These are phyloP conservation scores for Neoboletus magnificus DNA, from an alignment of 768 basidiomycete species.

Conservation along the genomic window DNA sequence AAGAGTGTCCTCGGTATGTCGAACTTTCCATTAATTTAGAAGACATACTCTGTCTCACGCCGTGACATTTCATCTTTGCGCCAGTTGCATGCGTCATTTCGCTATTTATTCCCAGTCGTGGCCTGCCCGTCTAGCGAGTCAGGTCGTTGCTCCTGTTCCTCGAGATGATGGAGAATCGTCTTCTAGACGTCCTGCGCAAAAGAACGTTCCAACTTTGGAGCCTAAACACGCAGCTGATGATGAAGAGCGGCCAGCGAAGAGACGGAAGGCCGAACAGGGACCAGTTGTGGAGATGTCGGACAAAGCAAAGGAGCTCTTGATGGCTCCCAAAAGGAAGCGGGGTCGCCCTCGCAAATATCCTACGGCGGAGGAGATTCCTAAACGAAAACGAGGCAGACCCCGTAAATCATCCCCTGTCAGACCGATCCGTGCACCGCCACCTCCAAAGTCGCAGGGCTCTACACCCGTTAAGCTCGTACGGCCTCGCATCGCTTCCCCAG, in stretches of 20 bases:
- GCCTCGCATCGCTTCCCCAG: slow-evolving; percentile 15
- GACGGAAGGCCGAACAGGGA: slow-evolving; percentile 43
- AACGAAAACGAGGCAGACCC: slow-evolving; percentile 36
- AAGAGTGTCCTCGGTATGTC: slow-evolving; percentile 71
- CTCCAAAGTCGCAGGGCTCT: slow-evolving; percentile 4
- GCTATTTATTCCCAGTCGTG: slow-evolving; percentile 72
- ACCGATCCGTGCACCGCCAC: slow-evolving; percentile 8
- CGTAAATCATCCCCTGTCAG: slow-evolving; percentile 28
- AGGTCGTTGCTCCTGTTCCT: slow-evolving; percentile 44
- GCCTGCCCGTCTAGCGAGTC: slow-evolving; percentile 57
- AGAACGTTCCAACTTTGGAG: slow-evolving; percentile 49
- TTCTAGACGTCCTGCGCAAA: slow-evolving; percentile 49
- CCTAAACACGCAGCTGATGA: slow-evolving; percentile 50
- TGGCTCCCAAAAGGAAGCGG: slow-evolving; percentile 31
- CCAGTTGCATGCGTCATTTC: slow-evolving; percentile 74
- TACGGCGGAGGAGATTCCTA: slow-evolving; percentile 28
- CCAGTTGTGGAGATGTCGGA: slow-evolving; percentile 31
- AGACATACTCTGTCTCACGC: slow-evolving; percentile 10
- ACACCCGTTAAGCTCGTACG: slow-evolving; percentile 13
- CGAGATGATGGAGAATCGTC: slow-evolving; percentile 42
- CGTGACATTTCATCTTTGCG: slow-evolving; percentile 12
- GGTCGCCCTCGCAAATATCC: slow-evolving; percentile 36
- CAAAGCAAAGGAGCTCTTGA: slow-evolving; percentile 33
- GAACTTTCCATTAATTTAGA: slow-evolving; percentile 23
- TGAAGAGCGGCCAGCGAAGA: slow-evolving; percentile 44